Base-by-base conservation (phyloP, 192 early-diverging fungal species). In the Rhizoclosmatium globosum region DNA sequence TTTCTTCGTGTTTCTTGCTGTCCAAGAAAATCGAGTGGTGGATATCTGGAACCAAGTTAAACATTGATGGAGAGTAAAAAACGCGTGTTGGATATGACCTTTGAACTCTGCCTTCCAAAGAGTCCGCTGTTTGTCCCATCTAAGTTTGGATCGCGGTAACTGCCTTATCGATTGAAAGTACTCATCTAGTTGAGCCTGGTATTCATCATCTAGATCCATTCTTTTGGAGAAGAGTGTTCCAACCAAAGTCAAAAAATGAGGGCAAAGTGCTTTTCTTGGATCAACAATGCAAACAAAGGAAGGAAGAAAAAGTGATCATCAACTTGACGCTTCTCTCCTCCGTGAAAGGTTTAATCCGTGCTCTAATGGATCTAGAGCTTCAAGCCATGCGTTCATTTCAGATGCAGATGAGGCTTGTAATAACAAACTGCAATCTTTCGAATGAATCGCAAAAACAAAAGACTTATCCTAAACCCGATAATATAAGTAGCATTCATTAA, bases 401-500 rank as follows among this genome's bases (percentile, higher is more conserved):
- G 82, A 72, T 42, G 84, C 83, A 2, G 87, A 86, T 11, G 83
- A 56, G 3, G 93, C 92, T 77, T 94, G 93, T 60, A 94, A 64
- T 42, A 93, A 56, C 3, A 83, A 59, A 21, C 83, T 83, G 71
- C 89, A 90, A 56, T 89, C 92, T 48, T 84, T 85, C 19, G 90
- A 89, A 76, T 91, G 91, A 43, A 94, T 76, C n/a, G 92, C 81
- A 84, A 94, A 94, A n/a, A 93, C 89, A 75, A 87, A 72, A 41
- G 84, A 81, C 21, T 88, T 86, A 85, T 92, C 83, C 61, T 82
- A 31, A 44, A 64, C 67, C 46, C 56, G 68, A 59, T 67, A 48
- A 38, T 42, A 38, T 56, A 21, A 85, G 73, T 17, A 59, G 6
- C n/a, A 21, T 56, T n/a, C 19, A 42, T 70, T 61, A 47, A 41